A percentile compares a stretch with the other conserved stretches of the same genome.
Conservation (phyloP, 2,329 filamentous ascomycete genomes). For the Cadophora luteo-olivacea region DNA sequence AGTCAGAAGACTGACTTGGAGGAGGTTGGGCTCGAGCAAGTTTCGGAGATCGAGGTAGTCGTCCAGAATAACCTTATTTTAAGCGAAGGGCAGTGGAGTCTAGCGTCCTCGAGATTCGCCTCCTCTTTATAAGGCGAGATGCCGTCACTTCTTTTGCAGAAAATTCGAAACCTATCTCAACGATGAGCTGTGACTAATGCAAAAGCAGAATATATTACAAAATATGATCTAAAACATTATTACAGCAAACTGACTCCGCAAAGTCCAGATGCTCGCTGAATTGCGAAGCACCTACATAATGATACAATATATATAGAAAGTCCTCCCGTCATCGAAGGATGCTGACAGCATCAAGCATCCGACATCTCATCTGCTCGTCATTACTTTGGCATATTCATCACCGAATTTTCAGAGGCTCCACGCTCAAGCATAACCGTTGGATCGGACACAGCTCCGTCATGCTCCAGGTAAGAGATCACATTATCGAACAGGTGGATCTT, state of each 20-base stretch:
- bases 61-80: constrained; percentile 10
- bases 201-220: constrained; percentile 4
- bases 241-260: neutral
- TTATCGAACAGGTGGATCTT: constrained; percentile 19
- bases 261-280: neutral
- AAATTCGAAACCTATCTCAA: neutral
- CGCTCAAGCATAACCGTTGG: constrained; percentile 18
- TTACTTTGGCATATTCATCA: constrained; percentile 19
- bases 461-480: constrained; percentile 29
- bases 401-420: constrained; percentile 1
- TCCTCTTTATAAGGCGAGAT: neutral
- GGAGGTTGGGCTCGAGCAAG: neutral
- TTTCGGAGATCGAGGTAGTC: neutral
- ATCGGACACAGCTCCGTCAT: constrained; percentile 16
- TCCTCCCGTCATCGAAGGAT: neutral
- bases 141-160: neutral
- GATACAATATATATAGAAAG: neutral
- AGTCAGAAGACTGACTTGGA: neutral
- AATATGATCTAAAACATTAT: neutral
- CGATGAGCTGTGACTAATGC: too few species aligned
- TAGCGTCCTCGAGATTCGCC: neutral
- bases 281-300: neutral
- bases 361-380: neutral
- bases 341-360: neutral
- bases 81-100: constrained; percentile 2